Conservation (phyloP, 257 asterid genomes). For the Fraxinus cuspidata region DNA sequence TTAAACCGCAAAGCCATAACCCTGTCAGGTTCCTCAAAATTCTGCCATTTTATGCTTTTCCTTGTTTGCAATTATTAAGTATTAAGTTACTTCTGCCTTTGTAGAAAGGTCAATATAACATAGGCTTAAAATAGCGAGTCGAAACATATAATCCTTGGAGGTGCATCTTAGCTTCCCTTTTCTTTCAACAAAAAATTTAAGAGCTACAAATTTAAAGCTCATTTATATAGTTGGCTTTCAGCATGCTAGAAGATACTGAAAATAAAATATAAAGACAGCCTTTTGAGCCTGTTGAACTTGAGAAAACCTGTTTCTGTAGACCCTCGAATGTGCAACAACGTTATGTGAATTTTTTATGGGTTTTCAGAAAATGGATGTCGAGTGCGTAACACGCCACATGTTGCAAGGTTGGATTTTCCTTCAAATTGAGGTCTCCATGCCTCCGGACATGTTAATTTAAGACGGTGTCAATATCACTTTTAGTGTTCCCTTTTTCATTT, state of each 20-base stretch:
- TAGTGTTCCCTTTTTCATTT: not conserved
- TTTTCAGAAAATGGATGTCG: conserved; percentile 68
- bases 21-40: not conserved
- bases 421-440: conserved; percentile 88
- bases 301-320: not conserved
- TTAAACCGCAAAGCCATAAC: not conserved
- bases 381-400: conserved; percentile 71
- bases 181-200: too few species aligned
- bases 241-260: not conserved
- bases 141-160: too few species aligned
- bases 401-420: conserved; percentile 78
- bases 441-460: conserved; percentile 59
- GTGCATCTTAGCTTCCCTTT: too few species aligned
- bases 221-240: too few species aligned
- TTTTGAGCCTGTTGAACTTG: not conserved
- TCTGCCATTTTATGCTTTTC: not conserved
- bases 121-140: not conserved
- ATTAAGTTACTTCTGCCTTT: not conserved
- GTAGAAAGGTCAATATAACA: not conserved
- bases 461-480: not conserved
- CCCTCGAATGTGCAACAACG: not conserved
- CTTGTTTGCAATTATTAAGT: not conserved
- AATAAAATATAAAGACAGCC: not conserved
- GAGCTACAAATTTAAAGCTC: not conserved
- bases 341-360: conserved; percentile 12